Percentiles rank a stretch among this genome's conserved stretches.
Conservation (phyloP, 805 yeast species). For the Cyberlindnera saturnus region DNA sequence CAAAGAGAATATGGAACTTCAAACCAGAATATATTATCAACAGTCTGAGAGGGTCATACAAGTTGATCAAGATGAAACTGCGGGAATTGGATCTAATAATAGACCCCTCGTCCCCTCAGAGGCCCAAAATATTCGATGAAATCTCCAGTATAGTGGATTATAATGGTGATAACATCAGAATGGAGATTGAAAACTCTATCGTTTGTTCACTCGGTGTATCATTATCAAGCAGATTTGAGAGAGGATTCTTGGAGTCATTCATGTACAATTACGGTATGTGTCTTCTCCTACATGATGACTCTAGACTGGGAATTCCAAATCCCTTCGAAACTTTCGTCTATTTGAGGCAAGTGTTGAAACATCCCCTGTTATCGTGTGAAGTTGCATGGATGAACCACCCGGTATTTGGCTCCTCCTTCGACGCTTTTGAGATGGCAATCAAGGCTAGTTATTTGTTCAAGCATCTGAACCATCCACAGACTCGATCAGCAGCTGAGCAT, state of each 20-base stretch:
- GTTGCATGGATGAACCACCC: constrained; percentile 39
- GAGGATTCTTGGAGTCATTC: constrained; percentile 38
- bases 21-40: constrained; percentile 8
- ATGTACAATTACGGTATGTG: constrained; percentile 37
- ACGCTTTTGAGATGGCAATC: constrained; percentile 29
- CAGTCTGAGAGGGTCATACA: constrained; percentile 31
- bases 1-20: constrained; percentile 26
- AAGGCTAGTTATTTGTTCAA: constrained; percentile 28
- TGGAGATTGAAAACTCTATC: constrained; percentile 17
- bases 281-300: constrained; percentile 30
- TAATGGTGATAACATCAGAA: constrained; percentile 18
- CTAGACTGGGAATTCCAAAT: constrained; percentile 29
- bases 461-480: constrained; percentile 7
- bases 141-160: constrained; percentile 2
- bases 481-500: constrained; percentile 7
- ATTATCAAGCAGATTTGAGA: constrained; percentile 13
- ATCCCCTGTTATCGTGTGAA: constrained; percentile 30
- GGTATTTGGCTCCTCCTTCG: constrained; percentile 31
- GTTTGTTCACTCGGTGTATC: background rate
- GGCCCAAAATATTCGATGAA: background rate
- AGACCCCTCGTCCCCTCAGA: background rate
- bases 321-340: constrained; percentile 35
- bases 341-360: constrained; percentile 26
- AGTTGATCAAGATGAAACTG: constrained; percentile 23
- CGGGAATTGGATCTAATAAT: no score